phyloP scores from a whole-genome alignment of 768 basidiomycete species.

The Filobasidium floriforme region DNA sequence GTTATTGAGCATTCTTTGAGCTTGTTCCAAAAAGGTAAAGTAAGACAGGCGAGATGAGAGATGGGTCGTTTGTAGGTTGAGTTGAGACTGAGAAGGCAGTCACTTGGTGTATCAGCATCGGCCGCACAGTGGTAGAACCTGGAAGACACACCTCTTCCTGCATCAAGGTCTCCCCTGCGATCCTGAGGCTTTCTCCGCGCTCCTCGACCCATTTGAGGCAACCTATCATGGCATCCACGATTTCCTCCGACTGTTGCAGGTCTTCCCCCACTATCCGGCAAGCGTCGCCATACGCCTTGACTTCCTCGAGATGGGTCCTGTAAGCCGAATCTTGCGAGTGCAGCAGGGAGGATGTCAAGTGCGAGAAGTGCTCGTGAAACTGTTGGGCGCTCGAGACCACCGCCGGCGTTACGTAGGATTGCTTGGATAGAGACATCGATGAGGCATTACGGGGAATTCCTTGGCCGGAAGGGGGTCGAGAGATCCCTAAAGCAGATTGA shows the following conservation, averaged over 20 bases:
- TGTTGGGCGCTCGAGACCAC: conserved; percentile 83
- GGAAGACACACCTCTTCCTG: conserved; percentile 68
- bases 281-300: conserved; percentile 66
- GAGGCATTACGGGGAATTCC: conserved; percentile 18
- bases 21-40: conserved; percentile 87
- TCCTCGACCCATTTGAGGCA: conserved; percentile 85
- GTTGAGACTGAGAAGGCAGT: conserved; percentile 67
- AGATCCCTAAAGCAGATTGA: conserved; percentile 11
- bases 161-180: conserved; percentile 79
- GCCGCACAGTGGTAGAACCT: background rate
- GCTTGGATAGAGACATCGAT: conserved; percentile 17
- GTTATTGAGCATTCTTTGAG: conserved; percentile 86
- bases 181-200: conserved; percentile 80
- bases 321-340: conserved; percentile 92
- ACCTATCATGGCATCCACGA: conserved; percentile 72
- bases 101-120: conserved; percentile 8
- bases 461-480: conserved; percentile 20
- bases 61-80: conserved; percentile 49
- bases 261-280: conserved; percentile 68
- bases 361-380: conserved; percentile 92
- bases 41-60: conserved; percentile 61
- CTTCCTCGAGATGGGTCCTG: conserved; percentile 68
- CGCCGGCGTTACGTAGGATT: conserved; percentile 27
- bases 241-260: conserved; percentile 64
- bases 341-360: conserved; percentile 80